Conservation (phyloP, 805 yeast genomes). For the Saccharomycopsis sp. region DNA sequence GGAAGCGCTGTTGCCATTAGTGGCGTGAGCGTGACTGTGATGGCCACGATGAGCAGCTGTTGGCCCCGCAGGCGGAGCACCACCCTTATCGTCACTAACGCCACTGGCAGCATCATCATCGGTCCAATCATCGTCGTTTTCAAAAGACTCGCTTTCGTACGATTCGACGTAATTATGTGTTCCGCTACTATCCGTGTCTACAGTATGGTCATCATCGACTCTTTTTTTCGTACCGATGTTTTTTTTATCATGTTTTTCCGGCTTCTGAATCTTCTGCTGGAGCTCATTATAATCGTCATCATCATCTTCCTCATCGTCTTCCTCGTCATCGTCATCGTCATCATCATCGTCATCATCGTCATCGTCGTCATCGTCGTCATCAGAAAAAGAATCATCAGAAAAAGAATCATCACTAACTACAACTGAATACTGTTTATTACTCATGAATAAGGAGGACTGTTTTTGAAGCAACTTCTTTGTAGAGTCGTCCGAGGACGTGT, state of each 20-base stretch:
- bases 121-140: constrained; percentile 4
- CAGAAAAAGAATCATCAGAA: constrained; percentile 7
- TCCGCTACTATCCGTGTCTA: constrained; percentile 14
- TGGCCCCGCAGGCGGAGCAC: no score
- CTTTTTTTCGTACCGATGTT: neutral
- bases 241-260: neutral
- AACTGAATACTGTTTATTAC: constrained; percentile 4
- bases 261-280: constrained; percentile 7
- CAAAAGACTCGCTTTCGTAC: constrained; percentile 36
- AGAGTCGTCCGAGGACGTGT: constrained; percentile 3
- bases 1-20: constrained; percentile 11
- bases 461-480: constrained; percentile 9
- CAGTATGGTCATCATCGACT: no score
- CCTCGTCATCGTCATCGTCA: constrained; percentile 29
- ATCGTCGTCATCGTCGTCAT: constrained; percentile 14
- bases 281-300: constrained; percentile 15
- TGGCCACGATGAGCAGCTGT: no score
- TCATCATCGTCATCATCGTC: constrained; percentile 30
- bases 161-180: constrained; percentile 30
- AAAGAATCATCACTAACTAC: constrained; percentile 20
- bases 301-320: constrained; percentile 23
- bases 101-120: constrained; percentile 37
- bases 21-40: no score
- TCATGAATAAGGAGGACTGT: constrained; percentile 13
- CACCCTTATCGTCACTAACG: constrained; percentile 48